These are phyloP conservation scores for Ilyonectria robusta DNA, from an alignment of 2,329 filamentous ascomycete genomes.

Conservation along the genomic window DNA sequence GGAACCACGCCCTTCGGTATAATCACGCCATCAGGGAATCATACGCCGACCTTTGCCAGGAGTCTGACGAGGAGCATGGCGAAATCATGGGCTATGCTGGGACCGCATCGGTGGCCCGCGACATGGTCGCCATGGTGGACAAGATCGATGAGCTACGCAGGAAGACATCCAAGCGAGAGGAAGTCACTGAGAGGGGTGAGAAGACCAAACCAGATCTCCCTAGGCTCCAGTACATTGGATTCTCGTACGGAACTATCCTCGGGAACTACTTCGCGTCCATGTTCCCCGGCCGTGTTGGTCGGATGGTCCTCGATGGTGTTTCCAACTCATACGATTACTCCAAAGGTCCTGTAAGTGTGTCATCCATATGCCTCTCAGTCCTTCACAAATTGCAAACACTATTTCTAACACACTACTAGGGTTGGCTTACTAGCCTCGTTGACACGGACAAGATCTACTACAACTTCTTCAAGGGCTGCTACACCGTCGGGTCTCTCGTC, in stretches of 20 bases:
- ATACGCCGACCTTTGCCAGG: conserved; percentile 49
- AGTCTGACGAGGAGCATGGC: conserved; percentile 32
- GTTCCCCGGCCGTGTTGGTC: conserved; percentile 55
- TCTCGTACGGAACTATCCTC: conserved; percentile 61
- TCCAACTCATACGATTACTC: conserved; percentile 55
- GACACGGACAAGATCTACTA: conserved; percentile 55
- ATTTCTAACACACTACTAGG: conserved; percentile 35
- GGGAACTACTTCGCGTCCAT: conserved; percentile 55
- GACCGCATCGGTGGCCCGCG: conserved; percentile 57
- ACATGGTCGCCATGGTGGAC: conserved; percentile 62
- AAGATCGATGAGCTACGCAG: conserved; percentile 53
- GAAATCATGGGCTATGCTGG: conserved; percentile 53
- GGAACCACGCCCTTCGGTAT: conserved; percentile 35
- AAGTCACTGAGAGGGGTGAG: neutral
- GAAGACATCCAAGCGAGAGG: neutral
- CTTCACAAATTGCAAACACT: neutral
- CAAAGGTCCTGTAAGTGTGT: conserved; percentile 27
- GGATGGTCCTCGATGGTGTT: conserved; percentile 59
- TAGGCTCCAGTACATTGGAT: conserved; percentile 63
- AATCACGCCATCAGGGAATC: conserved; percentile 46
- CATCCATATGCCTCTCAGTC: neutral
- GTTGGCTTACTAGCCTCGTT: conserved; percentile 54
- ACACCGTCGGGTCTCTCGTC: conserved; percentile 38
- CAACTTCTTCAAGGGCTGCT: conserved; percentile 56
- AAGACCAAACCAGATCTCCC: conserved; percentile 22